Percentiles rank a stretch among this genome's conserved stretches.
Evolutionary conservation across 371 early-diverging fungal genomes (phyloP).

Genomic region (Mucor sp.): DNA sequence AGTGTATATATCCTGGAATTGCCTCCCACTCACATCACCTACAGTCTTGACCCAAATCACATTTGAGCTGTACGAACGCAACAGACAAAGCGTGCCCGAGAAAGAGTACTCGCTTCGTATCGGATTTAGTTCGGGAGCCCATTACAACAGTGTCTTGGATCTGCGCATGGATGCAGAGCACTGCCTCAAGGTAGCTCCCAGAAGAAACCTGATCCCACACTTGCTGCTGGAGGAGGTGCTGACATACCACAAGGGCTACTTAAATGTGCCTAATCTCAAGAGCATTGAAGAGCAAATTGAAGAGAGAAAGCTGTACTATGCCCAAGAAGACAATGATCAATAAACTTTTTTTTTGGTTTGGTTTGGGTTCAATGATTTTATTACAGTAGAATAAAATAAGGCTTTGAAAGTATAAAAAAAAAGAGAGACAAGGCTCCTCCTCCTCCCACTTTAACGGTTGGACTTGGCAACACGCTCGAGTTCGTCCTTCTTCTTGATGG

Average conservation of each 20-base stretch:
- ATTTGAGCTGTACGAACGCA: conserved; percentile 95
- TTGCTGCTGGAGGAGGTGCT: conserved; percentile 48
- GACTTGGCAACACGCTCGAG: conserved; percentile 79
- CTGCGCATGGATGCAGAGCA: conserved; percentile 87
- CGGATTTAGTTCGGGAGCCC: conserved; percentile 93
- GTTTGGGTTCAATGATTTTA: too few relatives aligned
- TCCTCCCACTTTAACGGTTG: conserved; percentile 17
- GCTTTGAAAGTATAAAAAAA: too few relatives aligned
- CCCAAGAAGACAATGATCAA: conserved; percentile 46
- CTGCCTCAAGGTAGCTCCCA: conserved; percentile 82
- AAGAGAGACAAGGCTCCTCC: too few relatives aligned
- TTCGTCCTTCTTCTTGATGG: conserved; percentile 99
- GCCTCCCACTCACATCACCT: too few relatives aligned
- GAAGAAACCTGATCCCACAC: conserved; percentile 55
- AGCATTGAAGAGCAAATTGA: conserved; percentile 50
- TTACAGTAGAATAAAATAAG: too few relatives aligned
- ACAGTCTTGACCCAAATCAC: conserved; percentile 92
- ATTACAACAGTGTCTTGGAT: conserved; percentile 87
- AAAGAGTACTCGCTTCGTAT: conserved; percentile 89
- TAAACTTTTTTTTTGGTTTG: not conserved
- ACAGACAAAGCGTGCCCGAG: conserved; percentile 48
- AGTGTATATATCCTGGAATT: too few relatives aligned
- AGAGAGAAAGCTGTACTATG: conserved; percentile 48
- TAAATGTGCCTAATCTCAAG: conserved; percentile 48
- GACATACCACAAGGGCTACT: conserved; percentile 42